Evolutionary conservation across 352 stramenopile species (phyloP), one percentile per base, ranked within the genome.

Genomic region (Phytophthora idaei): DNA sequence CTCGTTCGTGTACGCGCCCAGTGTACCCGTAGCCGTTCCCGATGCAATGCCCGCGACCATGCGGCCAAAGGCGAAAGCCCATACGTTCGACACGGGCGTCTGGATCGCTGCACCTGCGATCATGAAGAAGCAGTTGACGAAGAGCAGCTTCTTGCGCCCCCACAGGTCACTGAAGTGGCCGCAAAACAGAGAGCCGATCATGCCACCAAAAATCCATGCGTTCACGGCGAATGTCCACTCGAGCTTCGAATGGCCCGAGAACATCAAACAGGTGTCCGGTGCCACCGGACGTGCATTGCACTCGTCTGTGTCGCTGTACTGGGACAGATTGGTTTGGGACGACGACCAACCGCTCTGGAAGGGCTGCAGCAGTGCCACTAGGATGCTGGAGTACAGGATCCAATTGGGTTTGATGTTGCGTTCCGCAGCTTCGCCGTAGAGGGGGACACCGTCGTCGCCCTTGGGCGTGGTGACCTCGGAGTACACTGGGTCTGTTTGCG

Each of bases 241-340:
- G 12, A 71, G 57, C 36, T 71, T 88, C 29, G 63, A 74, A 67
- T 87, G 42, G 72, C 70, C 39, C 67, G 49, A 51, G 29, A 65
- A 77, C 46, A 73, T 71, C 28, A 65, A 80, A 52, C 81, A 90
- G 10, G 74, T 83, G 41, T 69, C 77, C 4, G 56, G 21, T 7
- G 46, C 57, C 1, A 89, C 71, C 7, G 79, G 81, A 15, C 67
- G 73, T 1, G 73, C 73, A 41, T 75, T 71, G 61, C 83, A 92
- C 32, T 74, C 70, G 12, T 77, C 65, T 25, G 75, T 71, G 67
- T 86, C 64, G 57, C 86, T 74, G 67, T 86, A 90, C 9, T 69
- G 61, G n/a, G 73, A 83, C 29, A 87, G 69, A 70, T 92, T 92
- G 67, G 89, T 61, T 46, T 90, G 83, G 4, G 77, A 81, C 31